Evolutionary conservation across 2,329 filamentous ascomycete genomes (phyloP), one percentile per base, ranked within the genome.

Genomic region (Orbilia oligospora): DNA sequence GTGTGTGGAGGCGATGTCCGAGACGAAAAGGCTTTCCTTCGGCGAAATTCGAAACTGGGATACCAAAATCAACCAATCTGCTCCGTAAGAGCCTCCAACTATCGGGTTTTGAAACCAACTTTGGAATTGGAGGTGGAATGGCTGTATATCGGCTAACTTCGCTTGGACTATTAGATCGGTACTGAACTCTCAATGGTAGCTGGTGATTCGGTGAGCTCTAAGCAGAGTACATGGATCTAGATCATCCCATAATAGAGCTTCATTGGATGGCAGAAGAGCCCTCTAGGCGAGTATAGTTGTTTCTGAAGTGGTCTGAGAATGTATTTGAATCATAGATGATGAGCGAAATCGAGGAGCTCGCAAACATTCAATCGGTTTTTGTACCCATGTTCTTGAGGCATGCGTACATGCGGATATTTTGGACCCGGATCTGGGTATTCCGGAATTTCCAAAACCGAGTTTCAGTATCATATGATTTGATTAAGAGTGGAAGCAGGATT

Each of bases 11-110:
- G n/a, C n/a, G n/a, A n/a, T n/a, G 16, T 12, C n/a, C n/a, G 18
- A 46, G 20, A 46, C 44, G 44, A 20, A 9, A 44, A 61, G 41
- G 12, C 56, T n/a, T 61, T 27, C 9, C 33, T 44, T 18, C 44
- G 44, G 44, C 44, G 18, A 46, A 46, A n/a, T n/a, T n/a, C n/a
- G n/a, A n/a, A n/a, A n/a, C 20, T n/a, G 56, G 33, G 36, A 44
- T 16, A 36, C 18, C 20, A 44, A 41, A 12, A 38, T 27, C n/a
- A 36, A 6, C 56, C 56, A 61, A 61, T 61, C 56, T 36, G 20
- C 18, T 41, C 5, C 20, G 16, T 20, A 41, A 24, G 20, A 44
- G 33, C 33, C 20, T 27, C 20, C 24, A 16, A 44, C 33, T 10
- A 44, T 5, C n/a, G 10, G 20, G 20, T n/a, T n/a, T 24, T 14